Percentiles rank a stretch among this genome's conserved stretches.
Conservation (phyloP, 75 land plant species). For the Pseudotsuga menziesii region DNA sequence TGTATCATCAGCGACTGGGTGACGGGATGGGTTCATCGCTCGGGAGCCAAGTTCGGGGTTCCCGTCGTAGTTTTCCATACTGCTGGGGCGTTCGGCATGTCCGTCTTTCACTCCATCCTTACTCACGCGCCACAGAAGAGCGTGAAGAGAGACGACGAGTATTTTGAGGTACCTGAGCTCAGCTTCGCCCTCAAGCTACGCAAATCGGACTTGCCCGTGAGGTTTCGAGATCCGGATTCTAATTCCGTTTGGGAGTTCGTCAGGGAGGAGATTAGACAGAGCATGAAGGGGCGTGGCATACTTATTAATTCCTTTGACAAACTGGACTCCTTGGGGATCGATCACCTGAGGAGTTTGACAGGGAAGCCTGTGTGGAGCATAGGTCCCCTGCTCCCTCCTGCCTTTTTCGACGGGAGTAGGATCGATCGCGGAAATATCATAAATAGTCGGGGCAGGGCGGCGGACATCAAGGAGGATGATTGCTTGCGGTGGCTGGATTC, state of each 20-base stretch:
- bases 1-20: background rate
- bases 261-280: background rate
- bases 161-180: background rate
- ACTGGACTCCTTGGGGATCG: background rate
- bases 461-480: background rate
- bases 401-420: background rate
- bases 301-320: background rate
- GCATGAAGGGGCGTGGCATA: background rate
- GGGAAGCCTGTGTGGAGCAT: background rate
- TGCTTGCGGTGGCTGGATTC: conserved; percentile 18
- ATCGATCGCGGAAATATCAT: background rate
- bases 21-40: background rate
- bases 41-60: background rate
- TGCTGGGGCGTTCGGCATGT: background rate
- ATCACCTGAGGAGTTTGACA: background rate
- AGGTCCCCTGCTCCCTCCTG: background rate
- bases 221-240: background rate
- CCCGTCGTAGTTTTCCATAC: background rate
- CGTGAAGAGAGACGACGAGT: background rate
- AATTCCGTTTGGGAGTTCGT: background rate
- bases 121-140: background rate
- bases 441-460: background rate
- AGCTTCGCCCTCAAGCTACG: background rate
- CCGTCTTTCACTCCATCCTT: background rate
- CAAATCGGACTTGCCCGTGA: background rate